phyloP scores from a whole-genome alignment of 257 asterid genomes.

The Fraxinus americana region DNA sequence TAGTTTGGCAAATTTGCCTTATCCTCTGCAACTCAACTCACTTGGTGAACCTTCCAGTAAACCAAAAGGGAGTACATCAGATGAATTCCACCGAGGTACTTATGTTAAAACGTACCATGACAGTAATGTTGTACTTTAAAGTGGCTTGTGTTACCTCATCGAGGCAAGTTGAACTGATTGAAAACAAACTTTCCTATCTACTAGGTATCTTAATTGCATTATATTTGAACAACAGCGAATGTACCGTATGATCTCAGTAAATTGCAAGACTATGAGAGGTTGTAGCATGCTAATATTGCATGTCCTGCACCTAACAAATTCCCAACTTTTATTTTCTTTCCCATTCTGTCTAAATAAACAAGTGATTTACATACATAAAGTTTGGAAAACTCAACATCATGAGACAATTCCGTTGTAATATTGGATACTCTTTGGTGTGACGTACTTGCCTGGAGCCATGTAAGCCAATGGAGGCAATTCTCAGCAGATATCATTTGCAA shows the following conservation, averaged over 20 bases:
- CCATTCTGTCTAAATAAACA: background rate
- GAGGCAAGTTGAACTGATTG: conserved; percentile 9
- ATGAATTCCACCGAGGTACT: conserved; percentile 19
- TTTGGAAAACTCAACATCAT: background rate
- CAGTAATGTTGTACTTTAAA: conserved; percentile 12
- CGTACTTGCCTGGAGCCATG: background rate
- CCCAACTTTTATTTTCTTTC: background rate
- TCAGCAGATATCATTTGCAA: background rate
- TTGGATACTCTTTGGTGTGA: background rate
- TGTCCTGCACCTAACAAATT: background rate
- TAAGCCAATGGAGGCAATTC: background rate
- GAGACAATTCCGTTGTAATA: background rate
- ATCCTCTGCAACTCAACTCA: background rate
- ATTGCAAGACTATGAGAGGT: background rate
- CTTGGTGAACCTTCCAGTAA: conserved; percentile 16
- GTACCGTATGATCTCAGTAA: background rate
- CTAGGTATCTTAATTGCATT: background rate
- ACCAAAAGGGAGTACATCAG: conserved; percentile 17
- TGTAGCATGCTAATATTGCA: background rate
- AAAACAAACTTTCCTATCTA: conserved; percentile 8
- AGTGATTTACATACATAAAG: background rate
- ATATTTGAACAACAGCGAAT: background rate
- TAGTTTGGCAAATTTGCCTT: conserved; percentile 25
- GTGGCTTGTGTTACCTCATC: conserved; percentile 22
- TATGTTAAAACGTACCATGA: conserved; percentile 19